Conservation (phyloP, 208 protist species). For the Wallacemonas sp. region DNA sequence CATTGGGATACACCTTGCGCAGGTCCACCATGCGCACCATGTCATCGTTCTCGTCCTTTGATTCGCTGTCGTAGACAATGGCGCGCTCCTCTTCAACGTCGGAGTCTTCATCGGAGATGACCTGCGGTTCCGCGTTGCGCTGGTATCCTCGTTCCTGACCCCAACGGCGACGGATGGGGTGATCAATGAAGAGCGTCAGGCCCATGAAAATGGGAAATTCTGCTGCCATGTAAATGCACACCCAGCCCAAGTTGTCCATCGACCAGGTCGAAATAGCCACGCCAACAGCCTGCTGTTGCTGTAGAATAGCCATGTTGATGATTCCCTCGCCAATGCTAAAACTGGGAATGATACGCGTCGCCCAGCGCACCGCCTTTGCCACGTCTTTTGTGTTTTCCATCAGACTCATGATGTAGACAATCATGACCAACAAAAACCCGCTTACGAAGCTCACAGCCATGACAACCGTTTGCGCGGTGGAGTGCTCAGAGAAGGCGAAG, state of each 20-base stretch:
- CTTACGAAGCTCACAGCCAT: slow-evolving; percentile 40
- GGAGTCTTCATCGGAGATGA: slow-evolving; percentile 24
- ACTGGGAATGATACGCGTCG: slow-evolving; percentile 34
- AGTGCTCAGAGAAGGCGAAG: slow-evolving; percentile 41
- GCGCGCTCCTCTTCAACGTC: slow-evolving; percentile 26
- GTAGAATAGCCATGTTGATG: slow-evolving; percentile 33
- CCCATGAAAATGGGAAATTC: slow-evolving; percentile 26
- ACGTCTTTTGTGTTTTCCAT: slow-evolving; percentile 25
- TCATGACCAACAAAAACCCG: slow-evolving; percentile 44
- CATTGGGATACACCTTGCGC: slow-evolving; percentile 43
- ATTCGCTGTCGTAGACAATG: slow-evolving; percentile 6
- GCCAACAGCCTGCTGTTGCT: slow-evolving; percentile 11
- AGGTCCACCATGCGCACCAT: slow-evolving; percentile 53
- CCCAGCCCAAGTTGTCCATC: slow-evolving; percentile 27
- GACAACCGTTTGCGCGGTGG: slow-evolving; percentile 35
- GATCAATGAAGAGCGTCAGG: slow-evolving; percentile 34
- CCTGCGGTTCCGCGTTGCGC: slow-evolving; percentile 9
- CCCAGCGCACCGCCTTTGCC: slow-evolving; percentile 17
- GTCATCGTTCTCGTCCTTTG: slow-evolving; percentile 25
- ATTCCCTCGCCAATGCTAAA: slow-evolving; percentile 52
- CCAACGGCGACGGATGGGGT: slow-evolving; percentile 21
- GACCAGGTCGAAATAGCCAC: slow-evolving; percentile 5
- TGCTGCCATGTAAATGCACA: slow-evolving; percentile 27
- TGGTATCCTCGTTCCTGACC: slow-evolving; percentile 14
- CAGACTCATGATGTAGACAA: slow-evolving; percentile 26